Conservation (phyloP, 2,329 filamentous ascomycete species). For the Trichoderma brevicompactum region DNA sequence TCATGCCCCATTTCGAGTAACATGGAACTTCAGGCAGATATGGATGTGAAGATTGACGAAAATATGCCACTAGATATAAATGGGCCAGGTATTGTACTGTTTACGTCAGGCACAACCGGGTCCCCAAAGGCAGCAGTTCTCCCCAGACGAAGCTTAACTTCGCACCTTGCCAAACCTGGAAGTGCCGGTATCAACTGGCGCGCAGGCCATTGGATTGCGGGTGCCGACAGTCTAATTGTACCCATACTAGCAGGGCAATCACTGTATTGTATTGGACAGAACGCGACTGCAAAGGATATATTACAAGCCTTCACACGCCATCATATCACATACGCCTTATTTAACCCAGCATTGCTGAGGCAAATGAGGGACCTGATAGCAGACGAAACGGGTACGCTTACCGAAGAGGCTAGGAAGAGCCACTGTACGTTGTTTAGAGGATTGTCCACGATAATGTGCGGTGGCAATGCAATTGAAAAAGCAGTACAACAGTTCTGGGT, state of each 20-base stretch:
- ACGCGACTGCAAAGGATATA: constrained; percentile 7
- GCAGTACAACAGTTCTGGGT: constrained; percentile 28
- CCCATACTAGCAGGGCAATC: constrained; percentile 25
- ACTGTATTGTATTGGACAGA: constrained; percentile 23
- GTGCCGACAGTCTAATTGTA: constrained; percentile 9
- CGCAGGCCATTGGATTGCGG: constrained; percentile 32
- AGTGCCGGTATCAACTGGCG: constrained; percentile 27
- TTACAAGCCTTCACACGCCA: constrained; percentile 26
- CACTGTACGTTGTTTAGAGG: constrained; percentile 13
- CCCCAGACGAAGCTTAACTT: constrained; percentile 22
- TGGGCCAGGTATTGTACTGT: constrained; percentile 51
- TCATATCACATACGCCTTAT: constrained; percentile 24
- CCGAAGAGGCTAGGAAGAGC: neutral
- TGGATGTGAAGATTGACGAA: constrained; percentile 19
- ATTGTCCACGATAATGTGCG: neutral
- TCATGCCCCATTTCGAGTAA: constrained; percentile 3
- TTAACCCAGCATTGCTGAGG: constrained; percentile 27
- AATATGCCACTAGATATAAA: constrained; percentile 3
- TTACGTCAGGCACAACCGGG: constrained; percentile 56
- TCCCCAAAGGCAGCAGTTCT: constrained; percentile 64
- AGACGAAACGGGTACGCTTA: neutral
- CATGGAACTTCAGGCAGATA: neutral
- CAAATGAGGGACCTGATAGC: constrained; percentile 25
- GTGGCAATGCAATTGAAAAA: neutral
- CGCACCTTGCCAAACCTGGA: neutral